These are phyloP conservation scores for Fusarium agapanthi DNA, from an alignment of 2,329 filamentous ascomycete genomes.

Conservation along the genomic window DNA sequence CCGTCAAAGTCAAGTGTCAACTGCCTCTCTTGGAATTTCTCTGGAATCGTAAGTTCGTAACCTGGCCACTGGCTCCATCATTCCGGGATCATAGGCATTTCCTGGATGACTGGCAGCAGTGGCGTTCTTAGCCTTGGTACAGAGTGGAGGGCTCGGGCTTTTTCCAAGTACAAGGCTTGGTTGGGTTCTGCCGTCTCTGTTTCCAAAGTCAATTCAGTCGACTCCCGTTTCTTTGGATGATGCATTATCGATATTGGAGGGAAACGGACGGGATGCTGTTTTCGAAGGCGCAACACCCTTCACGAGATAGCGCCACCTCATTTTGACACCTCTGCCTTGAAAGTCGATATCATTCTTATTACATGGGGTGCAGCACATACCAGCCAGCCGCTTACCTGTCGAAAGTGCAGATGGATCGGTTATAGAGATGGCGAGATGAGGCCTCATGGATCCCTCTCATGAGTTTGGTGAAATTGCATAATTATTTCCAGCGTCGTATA, in stretches of 20 bases:
- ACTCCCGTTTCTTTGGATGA: background rate
- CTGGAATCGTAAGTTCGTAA: conserved; percentile 6
- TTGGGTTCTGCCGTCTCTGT: background rate
- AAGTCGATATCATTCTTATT: background rate
- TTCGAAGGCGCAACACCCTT: conserved; percentile 10
- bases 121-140: conserved; percentile 12
- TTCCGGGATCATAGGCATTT: conserved; percentile 5
- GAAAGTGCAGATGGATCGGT: background rate
- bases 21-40: conserved; percentile 21
- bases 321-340: background rate
- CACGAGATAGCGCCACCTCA: background rate
- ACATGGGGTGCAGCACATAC: background rate
- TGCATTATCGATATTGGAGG: background rate
- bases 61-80: conserved; percentile 13
- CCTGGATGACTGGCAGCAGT: conserved; percentile 29
- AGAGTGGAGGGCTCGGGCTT: background rate
- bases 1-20: conserved; percentile 12
- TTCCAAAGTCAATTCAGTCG: background rate
- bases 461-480: background rate
- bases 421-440: conserved; percentile 5
- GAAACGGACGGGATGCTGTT: background rate
- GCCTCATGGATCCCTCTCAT: background rate
- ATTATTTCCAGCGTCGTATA: background rate
- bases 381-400: background rate
- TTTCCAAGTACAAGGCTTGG: conserved; percentile 1